Conservation (phyloP, 2,329 filamentous ascomycete species). For the Trichoderma sp. region DNA sequence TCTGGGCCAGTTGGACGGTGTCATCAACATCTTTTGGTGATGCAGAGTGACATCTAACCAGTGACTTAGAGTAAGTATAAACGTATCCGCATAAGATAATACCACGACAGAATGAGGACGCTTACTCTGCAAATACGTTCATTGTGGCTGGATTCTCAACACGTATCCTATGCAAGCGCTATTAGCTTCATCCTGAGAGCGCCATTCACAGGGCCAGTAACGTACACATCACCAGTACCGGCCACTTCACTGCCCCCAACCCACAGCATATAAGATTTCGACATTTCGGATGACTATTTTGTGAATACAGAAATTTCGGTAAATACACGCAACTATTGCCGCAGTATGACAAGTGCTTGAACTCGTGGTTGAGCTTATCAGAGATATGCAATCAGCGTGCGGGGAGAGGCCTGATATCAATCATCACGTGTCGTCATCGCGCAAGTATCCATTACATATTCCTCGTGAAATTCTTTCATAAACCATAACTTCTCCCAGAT, state of each 20-base stretch:
- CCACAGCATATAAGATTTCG: slow-evolving; percentile 25
- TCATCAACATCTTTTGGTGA: slow-evolving; percentile 30
- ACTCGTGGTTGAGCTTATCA: background rate
- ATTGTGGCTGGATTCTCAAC: slow-evolving; percentile 51
- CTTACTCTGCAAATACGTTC: slow-evolving; percentile 14
- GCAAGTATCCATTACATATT: background rate
- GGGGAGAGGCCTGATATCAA: background rate
- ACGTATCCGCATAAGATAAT: background rate
- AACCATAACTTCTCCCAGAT: background rate
- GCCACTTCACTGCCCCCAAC: slow-evolving; percentile 26
- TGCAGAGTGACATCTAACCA: slow-evolving; percentile 30
- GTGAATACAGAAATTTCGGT: no score
- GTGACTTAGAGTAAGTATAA: background rate
- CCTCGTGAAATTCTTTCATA: background rate
- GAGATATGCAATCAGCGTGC: background rate
- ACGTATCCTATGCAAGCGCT: slow-evolving; percentile 40
- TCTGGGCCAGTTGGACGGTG: slow-evolving; percentile 48
- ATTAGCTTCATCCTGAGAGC: background rate
- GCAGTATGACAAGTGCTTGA: background rate
- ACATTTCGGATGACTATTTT: background rate
- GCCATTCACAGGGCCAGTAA: background rate
- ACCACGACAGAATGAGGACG: background rate
- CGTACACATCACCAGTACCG: slow-evolving; percentile 47
- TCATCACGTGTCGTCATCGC: slow-evolving; percentile 13
- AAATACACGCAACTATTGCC: background rate